phyloP scores from a whole-genome alignment of 805 yeast species.

The Candida alai region DNA sequence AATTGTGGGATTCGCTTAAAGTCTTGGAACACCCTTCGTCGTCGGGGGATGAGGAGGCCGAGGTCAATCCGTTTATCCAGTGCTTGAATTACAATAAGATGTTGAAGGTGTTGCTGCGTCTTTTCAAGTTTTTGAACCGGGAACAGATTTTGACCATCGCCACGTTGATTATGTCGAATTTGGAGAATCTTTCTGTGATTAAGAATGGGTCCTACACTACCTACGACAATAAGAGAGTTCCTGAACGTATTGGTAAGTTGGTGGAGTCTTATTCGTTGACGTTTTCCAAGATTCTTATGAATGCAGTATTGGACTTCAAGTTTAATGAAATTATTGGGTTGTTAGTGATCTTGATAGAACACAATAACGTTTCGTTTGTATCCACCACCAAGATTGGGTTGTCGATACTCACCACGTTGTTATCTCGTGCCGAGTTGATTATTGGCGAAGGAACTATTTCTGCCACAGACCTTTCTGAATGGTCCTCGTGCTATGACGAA shows the following conservation, averaged over 20 bases:
- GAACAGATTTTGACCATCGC: conserved; percentile 75
- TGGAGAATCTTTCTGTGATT: conserved; percentile 75
- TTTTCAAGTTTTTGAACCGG: conserved; percentile 74
- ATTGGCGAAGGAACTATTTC: conserved; percentile 70
- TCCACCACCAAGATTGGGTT: conserved; percentile 75
- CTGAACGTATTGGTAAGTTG: conserved; percentile 50
- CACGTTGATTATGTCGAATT: conserved; percentile 72
- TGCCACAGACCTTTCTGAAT: conserved; percentile 56
- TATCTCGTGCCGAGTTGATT: conserved; percentile 88
- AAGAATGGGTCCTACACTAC: conserved; percentile 75
- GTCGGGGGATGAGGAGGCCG: conserved; percentile 45
- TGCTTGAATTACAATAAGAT: conserved; percentile 83
- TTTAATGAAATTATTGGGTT: conserved; percentile 77
- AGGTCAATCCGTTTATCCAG: conserved; percentile 75
- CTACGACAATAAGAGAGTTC: conserved; percentile 47
- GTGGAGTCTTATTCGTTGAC: conserved; percentile 78
- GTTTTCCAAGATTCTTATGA: conserved; percentile 78
- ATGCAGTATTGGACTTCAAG: conserved; percentile 76
- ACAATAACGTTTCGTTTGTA: conserved; percentile 67
- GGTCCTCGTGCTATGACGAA: conserved; percentile 80
- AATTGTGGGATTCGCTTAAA: conserved; percentile 75
- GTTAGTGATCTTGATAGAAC: conserved; percentile 64
- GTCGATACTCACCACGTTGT: conserved; percentile 81
- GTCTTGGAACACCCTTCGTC: conserved; percentile 59
- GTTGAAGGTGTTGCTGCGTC: conserved; percentile 81